Conservation (phyloP, 192 early-diverging fungal species). For the Podila epigama region DNA sequence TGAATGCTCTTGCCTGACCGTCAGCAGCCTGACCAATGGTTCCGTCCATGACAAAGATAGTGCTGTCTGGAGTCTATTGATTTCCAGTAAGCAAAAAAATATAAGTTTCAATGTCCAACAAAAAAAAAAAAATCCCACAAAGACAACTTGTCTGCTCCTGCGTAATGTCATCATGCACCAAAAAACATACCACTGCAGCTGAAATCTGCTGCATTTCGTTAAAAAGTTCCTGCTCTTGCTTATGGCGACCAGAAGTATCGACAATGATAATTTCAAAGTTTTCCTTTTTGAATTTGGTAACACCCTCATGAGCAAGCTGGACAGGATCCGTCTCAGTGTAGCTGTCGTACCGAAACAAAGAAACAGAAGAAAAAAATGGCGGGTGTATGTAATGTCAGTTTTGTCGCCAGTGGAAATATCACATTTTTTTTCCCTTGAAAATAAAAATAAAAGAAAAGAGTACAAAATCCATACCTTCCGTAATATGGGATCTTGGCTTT, state of each 20-base stretch:
- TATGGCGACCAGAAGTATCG: constrained; percentile 97
- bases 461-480: constrained; percentile 57
- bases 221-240: constrained; percentile 94
- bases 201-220: constrained; percentile 97
- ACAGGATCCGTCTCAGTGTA: constrained; percentile 96
- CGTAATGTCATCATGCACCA: neutral
- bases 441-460: neutral
- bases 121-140: too few relatives aligned
- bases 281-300: constrained; percentile 91
- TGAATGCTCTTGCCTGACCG: constrained; percentile 89
- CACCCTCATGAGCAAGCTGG: constrained; percentile 89
- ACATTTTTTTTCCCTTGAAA: too few relatives aligned
- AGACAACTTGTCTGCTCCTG: too few relatives aligned
- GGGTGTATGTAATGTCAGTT: too few relatives aligned
- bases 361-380: too few relatives aligned
- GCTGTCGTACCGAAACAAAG: constrained; percentile 34
- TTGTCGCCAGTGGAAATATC: too few relatives aligned
- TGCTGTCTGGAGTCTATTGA: constrained; percentile 78
- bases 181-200: constrained; percentile 66
- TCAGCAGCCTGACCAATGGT: constrained; percentile 98
- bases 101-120: too few relatives aligned
- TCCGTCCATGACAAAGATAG: constrained; percentile 98
- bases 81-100: too few relatives aligned
- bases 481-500: constrained; percentile 98
- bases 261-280: constrained; percentile 97